phyloP scores from a whole-genome alignment of 345 rosid species.

The Lagerstroemia speciosa region DNA sequence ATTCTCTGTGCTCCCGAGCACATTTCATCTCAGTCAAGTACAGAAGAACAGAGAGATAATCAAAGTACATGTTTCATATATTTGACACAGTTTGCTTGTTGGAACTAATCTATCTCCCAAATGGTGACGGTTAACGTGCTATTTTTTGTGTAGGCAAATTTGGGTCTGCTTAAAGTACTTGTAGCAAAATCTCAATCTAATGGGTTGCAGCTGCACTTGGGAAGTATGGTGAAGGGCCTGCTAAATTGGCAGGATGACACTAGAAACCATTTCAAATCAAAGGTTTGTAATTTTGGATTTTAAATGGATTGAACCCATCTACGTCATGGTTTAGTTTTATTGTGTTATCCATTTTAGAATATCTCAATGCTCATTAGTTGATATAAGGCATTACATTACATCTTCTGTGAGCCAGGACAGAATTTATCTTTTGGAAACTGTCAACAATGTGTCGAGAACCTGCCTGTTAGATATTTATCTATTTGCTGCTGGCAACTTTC shows the following conservation, averaged over 20 bases:
- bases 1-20: conserved; percentile 74
- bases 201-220: conserved; percentile 61
- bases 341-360: not conserved
- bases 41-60: conserved; percentile 70
- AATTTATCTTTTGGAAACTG: not conserved
- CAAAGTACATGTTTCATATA: conserved; percentile 38
- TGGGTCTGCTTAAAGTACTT: conserved; percentile 82
- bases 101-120: not conserved
- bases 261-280: conserved; percentile 80
- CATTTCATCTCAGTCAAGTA: conserved; percentile 77
- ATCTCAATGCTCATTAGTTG: not conserved
- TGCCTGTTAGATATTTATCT: not conserved
- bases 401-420: not conserved
- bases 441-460: not conserved
- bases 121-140: not conserved
- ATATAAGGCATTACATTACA: not conserved
- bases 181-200: conserved; percentile 88
- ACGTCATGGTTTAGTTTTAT: not conserved
- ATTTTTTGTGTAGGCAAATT: conserved; percentile 61
- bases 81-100: not conserved
- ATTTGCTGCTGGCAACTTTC: not conserved
- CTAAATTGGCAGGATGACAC: conserved; percentile 77
- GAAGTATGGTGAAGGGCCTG: conserved; percentile 74
- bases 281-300: conserved; percentile 34
- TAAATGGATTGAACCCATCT: not conserved